A percentile compares a stretch with the other conserved stretches of the same genome.
Conservation (phyloP, 805 yeast genomes). For the Candida xyloterini region DNA sequence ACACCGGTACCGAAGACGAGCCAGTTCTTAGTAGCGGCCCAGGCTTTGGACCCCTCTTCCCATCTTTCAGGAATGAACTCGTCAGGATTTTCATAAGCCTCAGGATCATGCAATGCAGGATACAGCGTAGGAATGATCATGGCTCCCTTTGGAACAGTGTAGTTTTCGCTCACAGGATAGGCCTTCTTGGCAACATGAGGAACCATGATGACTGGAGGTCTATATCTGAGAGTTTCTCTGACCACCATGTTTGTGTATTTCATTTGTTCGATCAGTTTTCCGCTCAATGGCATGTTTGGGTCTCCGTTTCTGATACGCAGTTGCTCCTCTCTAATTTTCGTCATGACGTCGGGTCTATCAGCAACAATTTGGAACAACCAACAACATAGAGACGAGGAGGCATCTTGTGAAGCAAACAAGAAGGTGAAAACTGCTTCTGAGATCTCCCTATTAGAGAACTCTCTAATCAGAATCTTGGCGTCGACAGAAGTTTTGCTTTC, state of each 20-base stretch:
- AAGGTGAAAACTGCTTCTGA: constrained; percentile 96
- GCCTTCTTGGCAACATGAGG: constrained; percentile 89
- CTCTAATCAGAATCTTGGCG: constrained; percentile 64
- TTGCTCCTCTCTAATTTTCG: constrained; percentile 90
- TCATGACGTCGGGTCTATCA: constrained; percentile 89
- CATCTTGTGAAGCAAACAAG: constrained; percentile 96
- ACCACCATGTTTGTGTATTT: constrained; percentile 86
- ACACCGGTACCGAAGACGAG: constrained; percentile 97
- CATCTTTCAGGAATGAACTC: constrained; percentile 95
- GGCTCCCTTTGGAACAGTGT: constrained; percentile 94
- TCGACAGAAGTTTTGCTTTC: constrained; percentile 45
- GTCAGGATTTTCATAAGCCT: constrained; percentile 92
- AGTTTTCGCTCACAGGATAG: constrained; percentile 78
- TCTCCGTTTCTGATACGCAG: constrained; percentile 76
- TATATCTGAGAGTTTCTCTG: constrained; percentile 85
- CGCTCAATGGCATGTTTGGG: constrained; percentile 54
- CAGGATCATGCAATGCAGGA: constrained; percentile 97
- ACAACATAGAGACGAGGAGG: constrained; percentile 94
- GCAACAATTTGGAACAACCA: constrained; percentile 97
- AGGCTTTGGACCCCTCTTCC: constrained; percentile 74
- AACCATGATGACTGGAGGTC: constrained; percentile 98
- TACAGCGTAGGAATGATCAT: constrained; percentile 96
- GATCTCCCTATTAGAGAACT: constrained; percentile 85
- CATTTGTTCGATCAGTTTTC: constrained; percentile 83
- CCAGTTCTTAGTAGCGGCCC: constrained; percentile 84